Evolutionary conservation across 495 filamentous ascomycete species (phyloP).

Genomic region (Chaetomium tenue): DNA sequence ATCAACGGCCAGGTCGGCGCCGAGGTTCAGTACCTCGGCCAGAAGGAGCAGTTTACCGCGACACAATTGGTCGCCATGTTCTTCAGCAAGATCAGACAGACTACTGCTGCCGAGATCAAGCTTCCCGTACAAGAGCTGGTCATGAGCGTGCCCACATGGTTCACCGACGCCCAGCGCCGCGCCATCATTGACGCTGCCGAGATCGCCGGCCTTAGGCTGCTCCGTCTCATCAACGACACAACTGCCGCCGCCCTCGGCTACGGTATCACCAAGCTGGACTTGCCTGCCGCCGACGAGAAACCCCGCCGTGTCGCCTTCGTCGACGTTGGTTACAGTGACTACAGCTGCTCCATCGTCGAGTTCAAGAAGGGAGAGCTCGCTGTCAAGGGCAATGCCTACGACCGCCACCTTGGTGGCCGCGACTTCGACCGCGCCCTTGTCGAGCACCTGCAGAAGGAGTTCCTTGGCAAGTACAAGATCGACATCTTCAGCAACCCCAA

Average conservation of each 20-base stretch:
- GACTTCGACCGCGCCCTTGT: constrained; percentile 94
- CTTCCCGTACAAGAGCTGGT: constrained; percentile 93
- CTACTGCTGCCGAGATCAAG: constrained; percentile 80
- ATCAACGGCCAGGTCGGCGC: constrained; percentile 91
- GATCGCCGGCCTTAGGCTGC: constrained; percentile 87
- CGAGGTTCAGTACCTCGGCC: constrained; percentile 87
- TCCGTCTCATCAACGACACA: constrained; percentile 97
- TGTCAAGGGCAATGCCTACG: constrained; percentile 88
- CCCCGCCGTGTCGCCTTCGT: constrained; percentile 87
- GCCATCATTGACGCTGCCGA: constrained; percentile 89
- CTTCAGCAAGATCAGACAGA: constrained; percentile 89
- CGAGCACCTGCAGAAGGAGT: constrained; percentile 92
- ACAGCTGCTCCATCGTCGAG: constrained; percentile 89
- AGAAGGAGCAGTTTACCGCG: constrained; percentile 90
- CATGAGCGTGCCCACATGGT: constrained; percentile 93
- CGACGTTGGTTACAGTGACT: constrained; percentile 96
- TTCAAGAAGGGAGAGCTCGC: constrained; percentile 96
- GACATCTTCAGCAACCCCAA: constrained; percentile 87
- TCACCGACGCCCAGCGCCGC: constrained; percentile 90
- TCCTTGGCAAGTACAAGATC: constrained; percentile 88
- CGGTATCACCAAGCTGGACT: constrained; percentile 94
- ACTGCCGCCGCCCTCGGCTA: constrained; percentile 95
- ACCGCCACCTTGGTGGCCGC: constrained; percentile 95
- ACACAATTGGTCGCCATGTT: constrained; percentile 94
- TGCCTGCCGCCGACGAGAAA: constrained; percentile 87